A percentile compares a stretch with the other conserved stretches of the same genome.
Conservation (phyloP, 129 eudicot genomes). For the Sambucus nigra region DNA sequence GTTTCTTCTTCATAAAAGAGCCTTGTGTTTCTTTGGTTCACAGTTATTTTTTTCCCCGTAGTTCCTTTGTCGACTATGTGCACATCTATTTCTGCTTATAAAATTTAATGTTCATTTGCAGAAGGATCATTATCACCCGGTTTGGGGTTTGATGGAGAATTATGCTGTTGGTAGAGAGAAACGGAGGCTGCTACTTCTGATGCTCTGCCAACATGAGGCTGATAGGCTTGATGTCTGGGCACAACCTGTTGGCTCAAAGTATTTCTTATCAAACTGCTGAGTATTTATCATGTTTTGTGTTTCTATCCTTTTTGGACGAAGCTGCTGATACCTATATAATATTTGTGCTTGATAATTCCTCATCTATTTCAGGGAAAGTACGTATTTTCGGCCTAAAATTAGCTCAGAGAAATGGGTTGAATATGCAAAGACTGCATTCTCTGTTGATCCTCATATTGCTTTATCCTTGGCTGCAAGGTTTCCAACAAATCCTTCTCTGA, state of each 20-base stretch:
- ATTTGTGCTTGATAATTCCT: not conserved
- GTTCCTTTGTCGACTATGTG: not conserved
- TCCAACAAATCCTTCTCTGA: conserved; percentile 65
- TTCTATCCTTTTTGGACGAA: not conserved
- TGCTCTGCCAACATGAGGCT: conserved; percentile 95
- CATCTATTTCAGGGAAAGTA: conserved; percentile 44
- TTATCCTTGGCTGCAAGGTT: conserved; percentile 79
- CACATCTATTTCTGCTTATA: conserved; percentile 5
- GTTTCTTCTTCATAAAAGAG: conserved; percentile 2
- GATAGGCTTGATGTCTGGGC: conserved; percentile 99
- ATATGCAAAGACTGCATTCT: conserved; percentile 78
- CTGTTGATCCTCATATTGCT: conserved; percentile 93
- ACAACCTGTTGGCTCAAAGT: conserved; percentile 80
- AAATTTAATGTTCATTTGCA: conserved; percentile 20
- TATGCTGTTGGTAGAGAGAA: conserved; percentile 64
- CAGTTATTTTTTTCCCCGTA: not conserved
- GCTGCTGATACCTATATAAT: conserved; percentile 7
- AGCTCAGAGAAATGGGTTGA: conserved; percentile 92
- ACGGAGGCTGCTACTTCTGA: conserved; percentile 80
- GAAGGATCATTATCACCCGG: conserved; percentile 83
- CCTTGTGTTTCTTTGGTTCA: conserved; percentile 6
- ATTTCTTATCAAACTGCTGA: conserved; percentile 12
- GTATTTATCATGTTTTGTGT: conserved; percentile 2
- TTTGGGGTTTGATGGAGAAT: conserved; percentile 89
- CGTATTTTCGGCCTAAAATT: conserved; percentile 50